Evolutionary conservation across 1,284 basidiomycete genomes (phyloP), one percentile per base, ranked within the genome.

Genomic region (Vanrija sp.): DNA sequence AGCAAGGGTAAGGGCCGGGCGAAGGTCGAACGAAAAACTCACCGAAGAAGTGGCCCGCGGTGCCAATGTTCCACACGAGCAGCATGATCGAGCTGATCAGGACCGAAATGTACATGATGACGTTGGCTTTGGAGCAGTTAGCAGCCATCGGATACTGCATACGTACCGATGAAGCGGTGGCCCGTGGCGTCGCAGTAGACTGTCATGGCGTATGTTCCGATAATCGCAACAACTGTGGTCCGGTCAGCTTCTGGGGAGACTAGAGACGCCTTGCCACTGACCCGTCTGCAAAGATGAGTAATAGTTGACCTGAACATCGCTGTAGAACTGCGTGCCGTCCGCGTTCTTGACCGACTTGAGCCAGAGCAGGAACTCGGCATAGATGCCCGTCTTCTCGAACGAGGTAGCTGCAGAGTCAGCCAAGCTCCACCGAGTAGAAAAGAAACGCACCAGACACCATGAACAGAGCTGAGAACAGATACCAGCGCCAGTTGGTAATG

Each of bases 151-250:
- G n/a, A n/a, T n/a, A n/a, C n/a, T n/a, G n/a, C n/a, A n/a, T n/a
- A n/a, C n/a, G n/a, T n/a, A n/a, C n/a, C n/a, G 53, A 70, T 63
- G 58, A 73, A 71, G 15, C 71, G 64, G 45, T 70, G 71, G 10
- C 62, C 56, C 0, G 64, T 66, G 10, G 51, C 46, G 49, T 73
- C 71, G 42, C 59, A 64, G 49, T 63, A 62, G 9, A 69, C 56
- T 10, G 69, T 72, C 49, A 71, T 56, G 16, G 53, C 37, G 55
- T 69, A 69, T 0, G 69, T 71, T 18, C 59, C 61, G 10, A 71
- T 57, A 36, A 73, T 71, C n/a, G 68, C 65, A n/a, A n/a, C n/a
- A n/a, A n/a, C n/a, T n/a, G n/a, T n/a, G n/a, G n/a, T n/a, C n/a
- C n/a, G n/a, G n/a, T n/a, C n/a, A n/a, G n/a, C n/a, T n/a, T n/a